Conservation (phyloP, 805 yeast species). For the Torulaspora franciscae region DNA sequence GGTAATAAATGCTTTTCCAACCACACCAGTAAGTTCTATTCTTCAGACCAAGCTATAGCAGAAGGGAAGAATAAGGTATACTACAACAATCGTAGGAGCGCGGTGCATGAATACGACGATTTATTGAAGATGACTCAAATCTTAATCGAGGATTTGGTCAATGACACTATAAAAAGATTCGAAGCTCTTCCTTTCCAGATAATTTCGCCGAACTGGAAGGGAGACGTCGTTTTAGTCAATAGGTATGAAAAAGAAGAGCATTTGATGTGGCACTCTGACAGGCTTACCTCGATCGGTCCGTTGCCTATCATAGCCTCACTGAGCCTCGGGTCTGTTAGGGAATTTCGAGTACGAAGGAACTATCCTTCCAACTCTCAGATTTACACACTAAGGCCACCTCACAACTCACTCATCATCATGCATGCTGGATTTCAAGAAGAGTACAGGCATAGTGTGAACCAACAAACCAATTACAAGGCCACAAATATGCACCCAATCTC, state of each 20-base stretch:
- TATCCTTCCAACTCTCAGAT: conserved; percentile 28
- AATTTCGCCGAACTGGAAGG: conserved; percentile 42
- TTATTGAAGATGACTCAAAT: conserved; percentile 40
- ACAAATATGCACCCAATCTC: conserved; percentile 45
- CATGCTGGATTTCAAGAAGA: conserved; percentile 76
- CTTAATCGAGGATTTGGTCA: conserved; percentile 40
- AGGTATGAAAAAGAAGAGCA: conserved; percentile 48
- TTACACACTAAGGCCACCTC: conserved; percentile 51
- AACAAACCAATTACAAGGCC: conserved; percentile 24
- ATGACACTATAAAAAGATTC: conserved; percentile 36
- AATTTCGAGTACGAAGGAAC: conserved; percentile 52
- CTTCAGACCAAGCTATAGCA: conserved; percentile 11
- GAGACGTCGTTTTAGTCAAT: conserved; percentile 53
- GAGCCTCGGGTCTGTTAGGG: conserved; percentile 65
- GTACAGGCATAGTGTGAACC: conserved; percentile 59
- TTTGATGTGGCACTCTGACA: conserved; percentile 74
- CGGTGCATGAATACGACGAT: conserved; percentile 36
- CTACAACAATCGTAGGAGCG: conserved; percentile 40
- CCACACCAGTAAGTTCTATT: conserved; percentile 45
- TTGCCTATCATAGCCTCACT: conserved; percentile 62
- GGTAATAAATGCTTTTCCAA: conserved; percentile 57
- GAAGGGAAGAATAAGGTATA: conserved; percentile 8
- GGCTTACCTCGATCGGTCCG: conserved; percentile 68
- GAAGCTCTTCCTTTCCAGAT: conserved; percentile 38
- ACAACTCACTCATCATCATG: conserved; percentile 67